Percentiles rank a stretch among this genome's conserved stretches.
Evolutionary conservation across 2,329 filamentous ascomycete species (phyloP).

Genomic region (Diplocarpon mali): DNA sequence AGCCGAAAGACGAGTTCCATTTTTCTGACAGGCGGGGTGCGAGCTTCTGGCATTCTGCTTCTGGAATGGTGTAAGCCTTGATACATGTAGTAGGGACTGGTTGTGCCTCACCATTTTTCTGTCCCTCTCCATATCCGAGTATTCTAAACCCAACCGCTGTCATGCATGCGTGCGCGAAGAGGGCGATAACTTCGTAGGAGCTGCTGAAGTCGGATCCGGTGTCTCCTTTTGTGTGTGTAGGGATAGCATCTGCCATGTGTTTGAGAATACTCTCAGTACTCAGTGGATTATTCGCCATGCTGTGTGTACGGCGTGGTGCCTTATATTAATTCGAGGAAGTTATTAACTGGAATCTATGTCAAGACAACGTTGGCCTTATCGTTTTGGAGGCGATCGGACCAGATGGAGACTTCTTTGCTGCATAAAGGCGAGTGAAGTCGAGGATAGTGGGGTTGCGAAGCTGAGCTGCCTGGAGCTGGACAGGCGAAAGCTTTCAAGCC

Average conservation of each 20-base stretch:
- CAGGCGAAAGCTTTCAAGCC: neutral
- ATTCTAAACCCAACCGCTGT: constrained; percentile 68
- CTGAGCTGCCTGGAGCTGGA: constrained; percentile 9
- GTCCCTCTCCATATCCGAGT: constrained; percentile 74
- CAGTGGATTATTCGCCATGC: constrained; percentile 30
- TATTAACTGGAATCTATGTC: neutral
- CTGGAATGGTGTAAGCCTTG: constrained; percentile 27
- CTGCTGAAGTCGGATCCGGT: constrained; percentile 53
- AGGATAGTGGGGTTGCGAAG: constrained; percentile 8
- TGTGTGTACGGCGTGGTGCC: neutral
- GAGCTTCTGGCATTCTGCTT: constrained; percentile 44
- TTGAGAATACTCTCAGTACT: constrained; percentile 37
- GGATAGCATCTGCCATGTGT: constrained; percentile 48
- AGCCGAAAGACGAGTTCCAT: constrained; percentile 68
- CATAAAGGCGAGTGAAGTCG: too few species aligned
- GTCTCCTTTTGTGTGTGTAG: constrained; percentile 41
- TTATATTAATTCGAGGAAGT: neutral
- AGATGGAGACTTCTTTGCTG: too few species aligned
- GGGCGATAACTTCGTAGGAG: constrained; percentile 70
- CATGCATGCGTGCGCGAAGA: constrained; percentile 80
- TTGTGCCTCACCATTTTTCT: constrained; percentile 48
- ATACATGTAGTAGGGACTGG: neutral
- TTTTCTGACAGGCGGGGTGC: constrained; percentile 56
- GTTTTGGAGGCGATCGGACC: neutral
- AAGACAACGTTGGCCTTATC: too few species aligned